Evolutionary conservation across 345 rosid genomes (phyloP).

Genomic region (Noccaea bulbosa): DNA sequence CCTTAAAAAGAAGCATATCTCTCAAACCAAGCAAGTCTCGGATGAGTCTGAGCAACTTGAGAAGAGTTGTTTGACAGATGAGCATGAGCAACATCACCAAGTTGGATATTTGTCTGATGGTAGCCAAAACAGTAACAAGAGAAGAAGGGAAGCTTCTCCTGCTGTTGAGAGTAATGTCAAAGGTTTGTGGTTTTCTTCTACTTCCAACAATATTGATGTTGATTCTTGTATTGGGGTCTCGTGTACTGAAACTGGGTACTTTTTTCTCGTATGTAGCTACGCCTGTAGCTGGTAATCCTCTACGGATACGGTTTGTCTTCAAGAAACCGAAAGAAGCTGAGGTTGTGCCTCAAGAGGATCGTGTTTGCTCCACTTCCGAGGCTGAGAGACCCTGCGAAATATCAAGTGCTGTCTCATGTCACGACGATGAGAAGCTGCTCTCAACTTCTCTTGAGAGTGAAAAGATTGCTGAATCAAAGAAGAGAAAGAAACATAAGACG

Average conservation of each 20-base stretch:
- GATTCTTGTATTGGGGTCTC: neutral
- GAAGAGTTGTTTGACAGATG: constrained; percentile 40
- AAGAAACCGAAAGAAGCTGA: constrained; percentile 42
- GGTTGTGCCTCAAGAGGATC: constrained; percentile 27
- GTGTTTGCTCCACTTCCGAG: constrained; percentile 44
- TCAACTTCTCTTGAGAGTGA: constrained; percentile 1
- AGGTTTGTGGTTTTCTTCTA: constrained; percentile 39
- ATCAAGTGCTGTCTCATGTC: neutral
- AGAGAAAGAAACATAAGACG: constrained; percentile 20
- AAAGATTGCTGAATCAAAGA: neutral
- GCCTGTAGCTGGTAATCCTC: constrained; percentile 50
- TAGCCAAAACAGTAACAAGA: constrained; percentile 52
- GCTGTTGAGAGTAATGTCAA: constrained; percentile 33
- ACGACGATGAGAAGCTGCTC: neutral
- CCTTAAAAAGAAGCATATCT: neutral
- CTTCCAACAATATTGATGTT: neutral
- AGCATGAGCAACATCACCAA: constrained; percentile 25
- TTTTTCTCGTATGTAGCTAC: neutral
- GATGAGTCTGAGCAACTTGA: constrained; percentile 43
- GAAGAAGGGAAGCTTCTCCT: constrained; percentile 40
- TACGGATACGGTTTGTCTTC: constrained; percentile 54
- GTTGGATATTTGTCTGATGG: constrained; percentile 53
- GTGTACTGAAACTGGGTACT: neutral
- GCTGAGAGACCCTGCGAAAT: neutral
- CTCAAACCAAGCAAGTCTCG: constrained; percentile 12